Conservation (phyloP, 129 eudicot species). For the Centrapalus pauciflorus region DNA sequence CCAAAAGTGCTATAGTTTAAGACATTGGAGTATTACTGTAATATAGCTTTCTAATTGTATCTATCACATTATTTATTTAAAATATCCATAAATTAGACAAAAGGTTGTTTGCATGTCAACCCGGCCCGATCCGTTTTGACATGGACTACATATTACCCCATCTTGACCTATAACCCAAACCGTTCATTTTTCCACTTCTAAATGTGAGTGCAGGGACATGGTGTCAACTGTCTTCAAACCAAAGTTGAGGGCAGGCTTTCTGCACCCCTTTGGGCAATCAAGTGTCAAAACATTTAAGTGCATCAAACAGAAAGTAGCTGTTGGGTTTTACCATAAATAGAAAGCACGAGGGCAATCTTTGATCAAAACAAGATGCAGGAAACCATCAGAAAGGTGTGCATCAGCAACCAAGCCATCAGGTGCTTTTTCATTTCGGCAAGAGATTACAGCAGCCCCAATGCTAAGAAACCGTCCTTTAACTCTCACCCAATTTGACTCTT, state of each 20-base stretch:
- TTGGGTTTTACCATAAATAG: conserved; percentile 63
- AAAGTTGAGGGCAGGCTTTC: no score
- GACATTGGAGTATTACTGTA: background rate
- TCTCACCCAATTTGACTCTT: conserved; percentile 64
- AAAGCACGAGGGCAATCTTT: conserved; percentile 87
- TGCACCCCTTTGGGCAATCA: background rate
- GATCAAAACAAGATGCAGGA: conserved; percentile 79
- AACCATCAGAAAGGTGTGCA: conserved; percentile 97
- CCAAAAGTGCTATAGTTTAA: background rate
- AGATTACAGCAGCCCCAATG: conserved; percentile 94
- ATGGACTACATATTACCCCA: no score
- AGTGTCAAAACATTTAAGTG: background rate
- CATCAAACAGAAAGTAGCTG: background rate
- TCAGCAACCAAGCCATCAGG: conserved; percentile 97
- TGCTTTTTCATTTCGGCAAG: conserved; percentile 95
- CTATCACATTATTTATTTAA: background rate
- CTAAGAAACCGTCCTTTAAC: conserved; percentile 78
- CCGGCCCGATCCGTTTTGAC: background rate
- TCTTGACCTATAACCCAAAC: background rate
- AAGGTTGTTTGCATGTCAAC: background rate
- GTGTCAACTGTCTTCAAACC: no score
- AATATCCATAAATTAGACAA: background rate
- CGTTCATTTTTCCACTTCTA: background rate
- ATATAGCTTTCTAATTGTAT: background rate
- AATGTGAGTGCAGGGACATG: background rate